These are phyloP conservation scores for Acanthamoeba royreba DNA, from an alignment of 208 protist genomes.

Conservation along the genomic window DNA sequence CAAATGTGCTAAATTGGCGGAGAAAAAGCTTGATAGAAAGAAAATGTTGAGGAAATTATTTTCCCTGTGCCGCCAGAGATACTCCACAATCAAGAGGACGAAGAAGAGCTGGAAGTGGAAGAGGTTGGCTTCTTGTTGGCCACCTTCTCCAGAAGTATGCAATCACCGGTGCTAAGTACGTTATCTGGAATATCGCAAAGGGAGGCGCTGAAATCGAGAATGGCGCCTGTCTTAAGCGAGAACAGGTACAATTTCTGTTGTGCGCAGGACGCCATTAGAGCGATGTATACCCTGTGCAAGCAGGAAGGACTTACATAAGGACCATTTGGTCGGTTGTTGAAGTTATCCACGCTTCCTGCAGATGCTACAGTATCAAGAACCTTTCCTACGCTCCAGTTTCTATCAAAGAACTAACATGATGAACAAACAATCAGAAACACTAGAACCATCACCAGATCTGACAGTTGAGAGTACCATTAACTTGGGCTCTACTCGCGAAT, in stretches of 20 bases:
- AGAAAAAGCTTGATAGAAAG: no score
- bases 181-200: not conserved
- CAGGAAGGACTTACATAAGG: not conserved
- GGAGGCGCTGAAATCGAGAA: not conserved
- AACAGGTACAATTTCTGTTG: constrained; percentile 41
- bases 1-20: no score
- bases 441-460: no score
- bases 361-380: not conserved
- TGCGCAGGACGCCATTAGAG: no score
- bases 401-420: constrained; percentile 46
- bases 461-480: not conserved
- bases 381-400: not conserved
- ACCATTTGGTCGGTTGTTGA: constrained; percentile 32
- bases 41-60: no score
- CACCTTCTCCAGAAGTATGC: not conserved
- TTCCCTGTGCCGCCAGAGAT: no score
- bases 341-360: constrained; percentile 13
- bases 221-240: constrained; percentile 26
- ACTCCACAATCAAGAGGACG: no score
- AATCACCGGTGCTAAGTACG: not conserved
- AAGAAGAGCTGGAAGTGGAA: no score
- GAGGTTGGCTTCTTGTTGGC: constrained; percentile 14
- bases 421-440: no score
- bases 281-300: no score
- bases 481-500: not conserved